These are phyloP conservation scores for Phytopythium helicoides DNA, from an alignment of 352 stramenopile genomes.

Conservation along the genomic window DNA sequence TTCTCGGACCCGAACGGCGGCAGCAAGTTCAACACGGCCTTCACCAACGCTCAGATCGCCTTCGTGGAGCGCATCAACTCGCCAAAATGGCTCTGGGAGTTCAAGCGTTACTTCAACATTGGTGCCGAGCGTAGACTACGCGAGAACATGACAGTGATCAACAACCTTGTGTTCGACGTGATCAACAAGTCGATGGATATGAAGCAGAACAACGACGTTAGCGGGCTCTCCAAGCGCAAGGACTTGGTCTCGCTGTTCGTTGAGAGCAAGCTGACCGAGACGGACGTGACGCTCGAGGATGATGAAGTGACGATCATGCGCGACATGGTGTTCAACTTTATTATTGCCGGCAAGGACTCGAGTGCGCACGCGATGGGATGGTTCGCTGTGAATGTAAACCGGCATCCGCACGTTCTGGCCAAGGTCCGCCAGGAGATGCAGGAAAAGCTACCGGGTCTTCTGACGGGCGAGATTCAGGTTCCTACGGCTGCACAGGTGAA, in stretches of 20 bases:
- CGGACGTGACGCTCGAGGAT: conserved; percentile 16
- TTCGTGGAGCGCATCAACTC: conserved; percentile 25
- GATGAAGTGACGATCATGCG: conserved; percentile 45
- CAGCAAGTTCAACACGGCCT: conserved; percentile 13
- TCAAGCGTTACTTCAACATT: conserved; percentile 34
- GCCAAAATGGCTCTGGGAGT: conserved; percentile 31
- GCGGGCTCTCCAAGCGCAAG: conserved; percentile 46
- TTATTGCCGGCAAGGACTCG: conserved; percentile 73
- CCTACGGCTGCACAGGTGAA: conserved; percentile 39
- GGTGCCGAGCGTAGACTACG: conserved; percentile 35
- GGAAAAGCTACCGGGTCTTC: no score
- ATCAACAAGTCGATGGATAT: conserved; percentile 47
- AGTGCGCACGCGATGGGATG: conserved; percentile 61
- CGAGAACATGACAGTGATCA: conserved; percentile 32
- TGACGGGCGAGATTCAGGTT: conserved; percentile 22
- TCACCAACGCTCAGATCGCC: conserved; percentile 4
- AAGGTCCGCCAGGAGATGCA: no score
- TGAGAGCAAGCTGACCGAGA: conserved; percentile 31
- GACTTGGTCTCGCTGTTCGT: conserved; percentile 49
- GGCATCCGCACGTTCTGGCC: conserved; percentile 39
- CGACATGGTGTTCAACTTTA: conserved; percentile 74
- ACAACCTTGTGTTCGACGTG: conserved; percentile 44
- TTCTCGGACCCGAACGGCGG: conserved; percentile 4
- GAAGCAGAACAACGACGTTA: conserved; percentile 8
- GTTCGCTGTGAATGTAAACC: conserved; percentile 64